Evolutionary conservation across 805 yeast species (phyloP), one percentile per base, ranked within the genome.

Genomic region (Starmerella floricola): DNA sequence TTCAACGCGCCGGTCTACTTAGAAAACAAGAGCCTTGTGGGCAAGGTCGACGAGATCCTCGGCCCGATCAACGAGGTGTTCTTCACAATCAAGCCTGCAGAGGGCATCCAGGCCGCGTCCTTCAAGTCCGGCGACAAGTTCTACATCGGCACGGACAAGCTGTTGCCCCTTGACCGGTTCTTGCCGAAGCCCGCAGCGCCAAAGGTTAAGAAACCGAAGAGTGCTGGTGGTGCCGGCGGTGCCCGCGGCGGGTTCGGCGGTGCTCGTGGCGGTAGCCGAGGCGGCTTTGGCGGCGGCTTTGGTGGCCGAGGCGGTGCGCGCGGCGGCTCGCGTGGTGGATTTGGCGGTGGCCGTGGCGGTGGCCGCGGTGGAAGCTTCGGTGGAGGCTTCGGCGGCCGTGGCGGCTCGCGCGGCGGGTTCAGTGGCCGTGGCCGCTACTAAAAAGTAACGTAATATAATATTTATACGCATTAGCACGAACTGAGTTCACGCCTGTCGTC

Each of bases 41-140:
- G 99, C 57, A 91, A 91, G 64, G 94, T 91, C 45, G 99, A 91
- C 62, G 99, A 91, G 71, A 91, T 91, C 50, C 73, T 91, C 54
- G 99, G 99, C 39, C 97, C 98, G 36, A 67, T 91, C 61, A 91
- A 91, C 62, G 98, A 91, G 66, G 96, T 91, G n/a, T 88, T 74
- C 62, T 91, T 91, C 73, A 91, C 99, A 30, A 78, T 91, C 55
- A 91, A 91, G 67, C 91, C 96, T 44, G 71, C 82, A 40, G 98
- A 91, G 61, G 99, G 99, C 60, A 91, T 91, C 40, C 91, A 82
- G 62, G 95, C 98, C 42, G 65, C 73, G 29, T 83, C 95, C 40
- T 91, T 91, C 73, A 85, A 85, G 65, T 81, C 76, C 36, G 98
- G 97, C 54, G 98, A 91, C 65, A 87, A 87, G 67, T 88, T 91